Conservation (phyloP, 2,329 filamentous ascomycete genomes). For the Paracoccidioides lutzii region DNA sequence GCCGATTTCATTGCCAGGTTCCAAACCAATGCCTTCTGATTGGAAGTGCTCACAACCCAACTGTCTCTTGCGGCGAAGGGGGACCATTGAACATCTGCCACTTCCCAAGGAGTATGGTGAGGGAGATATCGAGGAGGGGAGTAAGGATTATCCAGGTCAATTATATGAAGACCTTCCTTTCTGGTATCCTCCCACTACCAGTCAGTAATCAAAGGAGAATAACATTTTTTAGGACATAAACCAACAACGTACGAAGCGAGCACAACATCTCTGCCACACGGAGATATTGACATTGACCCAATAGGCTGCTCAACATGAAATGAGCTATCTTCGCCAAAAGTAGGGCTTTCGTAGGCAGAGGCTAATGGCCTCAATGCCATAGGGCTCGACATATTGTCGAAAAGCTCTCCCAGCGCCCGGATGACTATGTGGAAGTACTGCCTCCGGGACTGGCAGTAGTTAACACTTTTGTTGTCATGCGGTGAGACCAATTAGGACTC, state of each 20-base stretch:
- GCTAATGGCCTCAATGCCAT: slow-evolving; percentile 23
- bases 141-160: slow-evolving; percentile 81
- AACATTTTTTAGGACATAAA: neutral
- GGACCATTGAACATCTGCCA: slow-evolving; percentile 94
- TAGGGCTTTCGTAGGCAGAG: slow-evolving; percentile 68
- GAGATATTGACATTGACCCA: slow-evolving; percentile 85
- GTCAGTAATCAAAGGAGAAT: slow-evolving; percentile 8
- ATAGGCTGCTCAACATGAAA: slow-evolving; percentile 70
- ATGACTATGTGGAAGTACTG: neutral
- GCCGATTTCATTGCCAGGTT: slow-evolving; percentile 61
- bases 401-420: neutral
- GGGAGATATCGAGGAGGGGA: slow-evolving; percentile 74
- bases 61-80: slow-evolving; percentile 80
- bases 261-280: slow-evolving; percentile 78
- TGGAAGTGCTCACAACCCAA: slow-evolving; percentile 89
- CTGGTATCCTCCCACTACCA: slow-evolving; percentile 25
- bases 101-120: slow-evolving; percentile 83
- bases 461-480: neutral
- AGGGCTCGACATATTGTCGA: slow-evolving; percentile 7
- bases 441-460: neutral
- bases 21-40: slow-evolving; percentile 89
- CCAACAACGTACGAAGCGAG: slow-evolving; percentile 53
- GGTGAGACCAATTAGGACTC: neutral
- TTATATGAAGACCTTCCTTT: slow-evolving; percentile 76
- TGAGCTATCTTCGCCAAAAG: slow-evolving; percentile 71